Base-by-base conservation (phyloP, 495 filamentous ascomycete genomes). In the Talaromyces trachyspermus region DNA sequence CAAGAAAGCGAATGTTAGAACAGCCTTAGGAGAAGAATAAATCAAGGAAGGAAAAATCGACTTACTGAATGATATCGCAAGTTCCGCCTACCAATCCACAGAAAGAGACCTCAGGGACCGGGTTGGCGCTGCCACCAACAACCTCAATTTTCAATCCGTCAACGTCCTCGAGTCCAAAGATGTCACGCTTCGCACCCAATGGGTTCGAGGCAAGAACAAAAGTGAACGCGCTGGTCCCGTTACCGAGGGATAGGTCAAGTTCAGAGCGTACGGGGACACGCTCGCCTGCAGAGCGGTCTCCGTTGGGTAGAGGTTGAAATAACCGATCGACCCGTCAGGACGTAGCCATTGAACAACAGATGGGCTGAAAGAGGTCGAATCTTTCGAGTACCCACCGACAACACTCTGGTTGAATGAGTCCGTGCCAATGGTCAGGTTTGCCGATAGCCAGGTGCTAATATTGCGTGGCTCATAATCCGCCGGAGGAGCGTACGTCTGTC, bases 291-390 rank as follows among this genome's bases (percentile, higher is more conserved):
- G 47, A 0, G 54, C 57, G 3, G 54, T 53, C 35, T 68, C 62
- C 10, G 54, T 61, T 12, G 66, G 57, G 54, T 58, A 49, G 40
- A 64, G 23, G 51, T 57, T 44, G 48, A 44, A 39, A 27, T 27
- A 58, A 41, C 33, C 50, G 50, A 24, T 50, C 48, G 35, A 55
- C 29, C 35, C 46, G 45, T 11, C 39, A 43, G 38, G 52, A 56
- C 50, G 60, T 61, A 41, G 49, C 67, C 68, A 70, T 48, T 70
- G 68, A 4, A 69, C 59, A 11, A 71, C 58, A 0, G 65, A 55
- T 4, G 68, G 65, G 25, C 55, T 69, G 45, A 69, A 71, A 0
- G 64, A 60, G 30, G 44, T 54, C 11, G 52, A 55, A 37, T 60
- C 65, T 44, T 53, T 57, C 14, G 54, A 57, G 40, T 60, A 58